phyloP scores from a whole-genome alignment of 257 asterid genomes.

The Nicotiana otophora region DNA sequence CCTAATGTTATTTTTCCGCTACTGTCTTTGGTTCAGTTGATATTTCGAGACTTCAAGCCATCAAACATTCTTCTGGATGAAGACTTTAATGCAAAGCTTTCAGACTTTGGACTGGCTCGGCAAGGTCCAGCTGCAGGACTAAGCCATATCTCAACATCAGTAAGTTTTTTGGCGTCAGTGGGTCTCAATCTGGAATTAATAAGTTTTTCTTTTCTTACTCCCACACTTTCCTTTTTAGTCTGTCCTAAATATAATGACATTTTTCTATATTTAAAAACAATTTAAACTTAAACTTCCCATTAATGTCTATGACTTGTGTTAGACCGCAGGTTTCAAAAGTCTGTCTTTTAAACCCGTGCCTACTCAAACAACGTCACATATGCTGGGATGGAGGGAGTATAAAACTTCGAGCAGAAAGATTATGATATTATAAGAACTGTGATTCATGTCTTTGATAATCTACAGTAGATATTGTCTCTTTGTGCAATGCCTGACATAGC shows the following conservation, averaged over 20 bases:
- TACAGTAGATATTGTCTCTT: background rate
- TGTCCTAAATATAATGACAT: background rate
- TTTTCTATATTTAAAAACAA: background rate
- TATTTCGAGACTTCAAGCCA: slow-evolving; percentile 89
- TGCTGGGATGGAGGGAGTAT: too few species aligned
- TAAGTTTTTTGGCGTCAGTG: slow-evolving; percentile 20
- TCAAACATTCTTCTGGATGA: slow-evolving; percentile 85
- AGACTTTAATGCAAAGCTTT: slow-evolving; percentile 76
- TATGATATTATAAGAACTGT: background rate
- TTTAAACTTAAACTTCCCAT: background rate
- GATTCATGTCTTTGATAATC: background rate
- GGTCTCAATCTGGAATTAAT: background rate
- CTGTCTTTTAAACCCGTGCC: too few species aligned
- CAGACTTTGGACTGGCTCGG: slow-evolving; percentile 93
- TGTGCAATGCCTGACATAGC: background rate
- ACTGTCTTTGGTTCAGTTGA: slow-evolving; percentile 43
- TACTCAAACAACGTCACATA: too few species aligned
- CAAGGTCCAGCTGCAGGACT: slow-evolving; percentile 84
- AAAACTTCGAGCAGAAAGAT: background rate
- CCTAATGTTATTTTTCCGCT: slow-evolving; percentile 6
- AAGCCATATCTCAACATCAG: slow-evolving; percentile 76
- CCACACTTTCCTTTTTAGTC: too few species aligned
- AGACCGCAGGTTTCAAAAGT: background rate
- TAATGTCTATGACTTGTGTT: background rate
- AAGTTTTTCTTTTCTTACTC: background rate